Base-by-base conservation (phyloP, 768 basidiomycete species). In the Fistulinella prunicolor region DNA sequence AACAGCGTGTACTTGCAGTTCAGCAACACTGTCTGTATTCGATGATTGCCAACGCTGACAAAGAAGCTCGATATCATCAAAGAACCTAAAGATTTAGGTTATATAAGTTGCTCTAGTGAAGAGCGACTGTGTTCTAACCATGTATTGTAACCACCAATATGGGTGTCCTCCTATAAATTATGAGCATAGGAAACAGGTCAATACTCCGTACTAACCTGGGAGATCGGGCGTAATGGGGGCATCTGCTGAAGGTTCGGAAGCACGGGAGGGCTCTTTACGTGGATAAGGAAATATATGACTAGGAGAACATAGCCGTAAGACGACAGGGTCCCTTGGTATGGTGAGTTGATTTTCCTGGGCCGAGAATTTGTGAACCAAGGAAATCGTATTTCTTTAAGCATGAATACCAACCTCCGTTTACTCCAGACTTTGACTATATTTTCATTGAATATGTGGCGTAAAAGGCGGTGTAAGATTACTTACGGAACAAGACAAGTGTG, bases 261-360 rank as follows among this genome's bases (percentile, higher is more conserved):
- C 36, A 99, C 90, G 21, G 94, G 90, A 46, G 95, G 94, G 57
- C 91, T 91, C 74, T 96, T 95, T 73, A 98, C 94, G 68, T 99
- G 96, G 38, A 94, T 85, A 44, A 98, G 81, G 72, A 93, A 99
- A 73, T 94, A 96, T 60, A 99, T 91, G 67, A 97, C 95, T 69
- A 99, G 86, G 44, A 99, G 79, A 56, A 95, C 94, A 72, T 95
- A 97, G 55, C 95, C 95, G 65, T 99, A 97, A 45, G 94, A 95
- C 46, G 91, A 94, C 44, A 99, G 75, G 1, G 95, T 98, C 53
- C 95, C 95, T 61, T 91, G 84, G 70, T 98, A 99, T 10, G 95
- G 94, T 42, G 94, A 96, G 70, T 99, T 99, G 69, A 99, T 96
- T 83, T 96, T 94, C 70, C 89, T 91, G 59, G 2, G 38, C 26